Evolutionary conservation across 192 early-diverging fungal genomes (phyloP).

Genomic region (Phycomyces nitens): DNA sequence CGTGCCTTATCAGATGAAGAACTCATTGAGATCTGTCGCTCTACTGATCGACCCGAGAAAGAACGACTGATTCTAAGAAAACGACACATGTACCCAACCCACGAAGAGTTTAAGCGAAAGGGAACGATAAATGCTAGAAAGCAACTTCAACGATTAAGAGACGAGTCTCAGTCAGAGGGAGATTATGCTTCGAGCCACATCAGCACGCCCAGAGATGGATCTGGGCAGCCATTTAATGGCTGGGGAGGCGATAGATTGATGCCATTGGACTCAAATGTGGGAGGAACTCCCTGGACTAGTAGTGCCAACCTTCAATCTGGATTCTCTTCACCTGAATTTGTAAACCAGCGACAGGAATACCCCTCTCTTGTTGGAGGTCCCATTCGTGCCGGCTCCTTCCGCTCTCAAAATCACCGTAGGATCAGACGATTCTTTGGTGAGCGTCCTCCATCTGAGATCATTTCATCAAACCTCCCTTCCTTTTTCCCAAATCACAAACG

Average conservation of each 20-base stretch:
- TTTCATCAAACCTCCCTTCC: slow-evolving; percentile 85
- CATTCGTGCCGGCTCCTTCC: slow-evolving; percentile 1
- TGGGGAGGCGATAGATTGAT: neutral
- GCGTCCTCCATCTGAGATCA: slow-evolving; percentile 89
- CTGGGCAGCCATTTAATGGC: neutral
- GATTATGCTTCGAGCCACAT: neutral
- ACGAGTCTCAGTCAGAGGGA: neutral
- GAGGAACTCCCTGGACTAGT: neutral
- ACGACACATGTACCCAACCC: slow-evolving; percentile 58
- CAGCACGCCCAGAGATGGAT: neutral
- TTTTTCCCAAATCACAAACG: slow-evolving; percentile 80
- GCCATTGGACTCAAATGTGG: neutral
- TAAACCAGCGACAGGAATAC: neutral
- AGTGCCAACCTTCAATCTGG: neutral
- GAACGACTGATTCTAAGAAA: slow-evolving; percentile 72
- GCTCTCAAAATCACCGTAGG: slow-evolving; percentile 6
- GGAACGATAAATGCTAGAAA: slow-evolving; percentile 38
- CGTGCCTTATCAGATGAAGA: slow-evolving; percentile 74
- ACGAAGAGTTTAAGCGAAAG: slow-evolving; percentile 48
- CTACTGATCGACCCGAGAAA: slow-evolving; percentile 59
- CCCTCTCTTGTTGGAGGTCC: neutral
- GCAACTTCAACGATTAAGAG: slow-evolving; percentile 8
- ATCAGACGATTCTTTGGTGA: slow-evolving; percentile 86
- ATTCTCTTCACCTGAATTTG: neutral
- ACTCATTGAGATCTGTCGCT: slow-evolving; percentile 70